Evolutionary conservation across 108 stramenopile species (phyloP).

Genomic region (Cyclotella kingstonii): DNA sequence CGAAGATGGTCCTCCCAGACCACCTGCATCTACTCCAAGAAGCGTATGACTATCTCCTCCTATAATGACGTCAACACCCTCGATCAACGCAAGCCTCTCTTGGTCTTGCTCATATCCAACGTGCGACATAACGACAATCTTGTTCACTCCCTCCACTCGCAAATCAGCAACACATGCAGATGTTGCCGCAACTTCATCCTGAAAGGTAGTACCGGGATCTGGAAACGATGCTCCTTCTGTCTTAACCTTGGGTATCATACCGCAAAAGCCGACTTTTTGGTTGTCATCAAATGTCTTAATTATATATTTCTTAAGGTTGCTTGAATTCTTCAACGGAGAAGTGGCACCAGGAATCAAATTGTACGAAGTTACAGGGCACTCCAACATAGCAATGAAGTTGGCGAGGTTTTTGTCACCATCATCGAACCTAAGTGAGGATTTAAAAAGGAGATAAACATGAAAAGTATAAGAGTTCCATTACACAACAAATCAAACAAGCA

Average conservation of each 20-base stretch:
- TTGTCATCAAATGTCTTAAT: conserved; percentile 35
- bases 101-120: conserved; percentile 47
- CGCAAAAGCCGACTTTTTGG: conserved; percentile 41
- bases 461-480: no score
- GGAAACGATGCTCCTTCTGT: conserved; percentile 41
- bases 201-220: conserved; percentile 38
- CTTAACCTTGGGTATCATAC: conserved; percentile 27
- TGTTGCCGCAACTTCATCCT: conserved; percentile 43
- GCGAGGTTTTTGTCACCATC: conserved; percentile 47
- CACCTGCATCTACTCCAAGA: conserved; percentile 27
- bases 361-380: conserved; percentile 18
- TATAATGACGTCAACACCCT: conserved; percentile 58
- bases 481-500: no score
- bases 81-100: conserved; percentile 27
- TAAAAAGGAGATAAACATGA: not conserved
- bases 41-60: conserved; percentile 56
- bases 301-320: conserved; percentile 5
- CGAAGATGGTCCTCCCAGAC: conserved; percentile 1
- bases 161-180: conserved; percentile 33
- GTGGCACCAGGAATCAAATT: conserved; percentile 12
- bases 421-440: conserved; percentile 35
- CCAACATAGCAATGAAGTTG: conserved; percentile 27
- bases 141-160: conserved; percentile 42
- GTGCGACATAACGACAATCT: conserved; percentile 52
- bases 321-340: conserved; percentile 15